Evolutionary conservation across 331 rosid species (phyloP).

Genomic region (Rosa hybrid): DNA sequence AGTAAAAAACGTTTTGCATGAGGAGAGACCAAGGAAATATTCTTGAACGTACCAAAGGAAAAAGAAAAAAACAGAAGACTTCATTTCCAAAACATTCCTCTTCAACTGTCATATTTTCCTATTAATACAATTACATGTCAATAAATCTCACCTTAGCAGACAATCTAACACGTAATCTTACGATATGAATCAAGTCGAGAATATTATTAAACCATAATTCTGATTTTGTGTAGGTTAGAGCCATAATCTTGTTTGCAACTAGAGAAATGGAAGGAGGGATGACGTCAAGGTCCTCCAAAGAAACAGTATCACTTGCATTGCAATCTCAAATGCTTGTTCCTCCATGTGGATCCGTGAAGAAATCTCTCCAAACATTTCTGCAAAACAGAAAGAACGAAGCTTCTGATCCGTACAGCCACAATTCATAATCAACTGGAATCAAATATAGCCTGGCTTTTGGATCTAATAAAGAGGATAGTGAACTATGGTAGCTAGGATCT

Average conservation of each 20-base stretch:
- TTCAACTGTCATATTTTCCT: neutral
- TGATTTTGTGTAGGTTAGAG: conserved; percentile 40
- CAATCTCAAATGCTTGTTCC: conserved; percentile 32
- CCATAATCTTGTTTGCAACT: conserved; percentile 44
- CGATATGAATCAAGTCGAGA: neutral
- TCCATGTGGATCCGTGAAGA: conserved; percentile 40
- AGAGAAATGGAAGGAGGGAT: conserved; percentile 33
- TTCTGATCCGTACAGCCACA: conserved; percentile 12
- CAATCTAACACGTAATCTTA: neutral
- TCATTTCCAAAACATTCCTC: neutral
- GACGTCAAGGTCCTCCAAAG: neutral
- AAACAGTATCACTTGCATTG: conserved; percentile 16
- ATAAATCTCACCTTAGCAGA: neutral
- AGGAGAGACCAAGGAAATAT: neutral
- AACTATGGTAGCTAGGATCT: neutral
- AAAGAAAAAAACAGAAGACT: no score
- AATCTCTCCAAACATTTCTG: conserved; percentile 49
- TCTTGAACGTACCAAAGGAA: neutral
- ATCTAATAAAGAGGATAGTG: neutral
- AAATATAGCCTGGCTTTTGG: neutral
- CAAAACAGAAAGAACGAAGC: conserved; percentile 47
- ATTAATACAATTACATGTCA: neutral
- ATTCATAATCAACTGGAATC: neutral
- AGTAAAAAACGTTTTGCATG: neutral
- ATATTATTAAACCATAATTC: neutral